phyloP scores from a whole-genome alignment of 164 flowering plant genomes.

The Sedum album region DNA sequence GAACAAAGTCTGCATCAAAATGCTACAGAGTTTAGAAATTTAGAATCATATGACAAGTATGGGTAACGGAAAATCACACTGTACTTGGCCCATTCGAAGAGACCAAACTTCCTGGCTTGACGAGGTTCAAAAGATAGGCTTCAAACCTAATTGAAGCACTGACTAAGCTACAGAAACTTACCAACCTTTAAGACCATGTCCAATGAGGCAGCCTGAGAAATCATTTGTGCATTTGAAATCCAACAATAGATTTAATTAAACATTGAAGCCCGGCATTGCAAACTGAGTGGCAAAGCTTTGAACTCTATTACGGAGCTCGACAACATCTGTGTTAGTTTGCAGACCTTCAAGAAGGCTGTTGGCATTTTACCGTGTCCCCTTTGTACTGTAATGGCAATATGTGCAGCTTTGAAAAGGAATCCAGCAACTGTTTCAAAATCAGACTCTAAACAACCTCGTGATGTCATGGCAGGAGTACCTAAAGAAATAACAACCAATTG shows the following conservation, averaged over 20 bases:
- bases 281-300: conserved; percentile 29
- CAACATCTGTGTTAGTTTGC: conserved; percentile 23
- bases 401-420: conserved; percentile 22
- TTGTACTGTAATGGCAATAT: conserved; percentile 20
- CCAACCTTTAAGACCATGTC: neutral
- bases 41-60: neutral
- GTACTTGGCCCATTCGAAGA: no score
- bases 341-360: conserved; percentile 23
- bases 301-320: conserved; percentile 23
- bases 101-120: neutral
- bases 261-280: conserved; percentile 33
- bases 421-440: conserved; percentile 32
- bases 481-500: neutral
- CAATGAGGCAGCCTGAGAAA: neutral
- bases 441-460: conserved; percentile 29
- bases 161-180: neutral
- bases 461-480: conserved; percentile 17
- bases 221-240: neutral
- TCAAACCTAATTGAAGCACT: neutral
- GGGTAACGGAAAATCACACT: no score
- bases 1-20: neutral
- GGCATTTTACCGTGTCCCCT: conserved; percentile 24
- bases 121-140: neutral
- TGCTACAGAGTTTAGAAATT: neutral
- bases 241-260: conserved; percentile 4